Evolutionary conservation across 2,329 filamentous ascomycete species (phyloP).

Genomic region (Xylariaceae sp.): DNA sequence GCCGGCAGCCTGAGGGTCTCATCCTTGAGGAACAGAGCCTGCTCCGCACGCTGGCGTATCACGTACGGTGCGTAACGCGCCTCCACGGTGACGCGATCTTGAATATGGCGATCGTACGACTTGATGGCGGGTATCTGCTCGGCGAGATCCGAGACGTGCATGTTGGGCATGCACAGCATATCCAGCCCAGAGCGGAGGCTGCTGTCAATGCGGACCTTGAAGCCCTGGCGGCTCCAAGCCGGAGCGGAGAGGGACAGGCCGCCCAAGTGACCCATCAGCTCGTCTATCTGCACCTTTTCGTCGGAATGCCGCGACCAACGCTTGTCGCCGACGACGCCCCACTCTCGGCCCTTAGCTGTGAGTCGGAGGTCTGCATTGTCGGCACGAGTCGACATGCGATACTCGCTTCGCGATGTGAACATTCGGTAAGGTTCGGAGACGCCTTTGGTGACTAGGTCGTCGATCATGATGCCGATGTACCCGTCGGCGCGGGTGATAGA

Average conservation of each 20-base stretch:
- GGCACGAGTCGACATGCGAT: slow-evolving; percentile 83
- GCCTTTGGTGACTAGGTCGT: slow-evolving; percentile 94
- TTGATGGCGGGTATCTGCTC: slow-evolving; percentile 52
- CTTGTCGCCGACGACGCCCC: slow-evolving; percentile 72
- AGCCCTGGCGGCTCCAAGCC: slow-evolving; percentile 67
- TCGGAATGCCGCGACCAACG: slow-evolving; percentile 71
- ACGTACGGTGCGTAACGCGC: slow-evolving; percentile 86
- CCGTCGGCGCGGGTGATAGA: slow-evolving; percentile 77
- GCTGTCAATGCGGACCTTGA: slow-evolving; percentile 63
- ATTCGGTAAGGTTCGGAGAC: slow-evolving; percentile 97
- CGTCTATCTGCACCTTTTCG: slow-evolving; percentile 62
- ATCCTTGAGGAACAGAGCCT: slow-evolving; percentile 67
- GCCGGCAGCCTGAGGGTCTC: slow-evolving; percentile 68
- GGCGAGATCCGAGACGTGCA: slow-evolving; percentile 54
- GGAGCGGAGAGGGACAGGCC: slow-evolving; percentile 53
- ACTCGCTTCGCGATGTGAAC: slow-evolving; percentile 96
- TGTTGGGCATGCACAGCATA: slow-evolving; percentile 64
- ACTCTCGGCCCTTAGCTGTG: slow-evolving; percentile 70
- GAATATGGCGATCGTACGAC: slow-evolving; percentile 41
- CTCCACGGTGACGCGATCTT: slow-evolving; percentile 71
- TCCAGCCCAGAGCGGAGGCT: slow-evolving; percentile 71
- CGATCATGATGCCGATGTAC: slow-evolving; percentile 98
- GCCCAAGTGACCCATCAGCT: slow-evolving; percentile 59
- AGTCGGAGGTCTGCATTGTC: slow-evolving; percentile 92
- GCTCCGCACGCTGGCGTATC: slow-evolving; percentile 62